Percentiles rank a stretch among this genome's conserved stretches.
Evolutionary conservation across 768 basidiomycete genomes (phyloP).

Genomic region (Royoungia palumana): DNA sequence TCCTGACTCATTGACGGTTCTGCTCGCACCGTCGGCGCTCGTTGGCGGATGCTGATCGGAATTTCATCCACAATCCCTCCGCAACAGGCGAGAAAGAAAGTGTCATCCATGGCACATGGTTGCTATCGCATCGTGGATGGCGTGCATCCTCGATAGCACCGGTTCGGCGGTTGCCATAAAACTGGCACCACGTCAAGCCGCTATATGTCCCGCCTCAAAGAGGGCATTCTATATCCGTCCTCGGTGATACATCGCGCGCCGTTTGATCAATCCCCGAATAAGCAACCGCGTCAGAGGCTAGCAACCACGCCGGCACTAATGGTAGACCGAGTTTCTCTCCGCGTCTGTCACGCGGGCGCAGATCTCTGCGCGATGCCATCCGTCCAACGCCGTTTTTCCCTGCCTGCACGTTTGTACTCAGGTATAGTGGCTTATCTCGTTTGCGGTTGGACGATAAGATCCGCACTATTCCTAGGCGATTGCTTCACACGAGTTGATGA

Average conservation of each 20-base stretch:
- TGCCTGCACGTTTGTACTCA: slow-evolving; percentile 22
- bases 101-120: slow-evolving; percentile 9
- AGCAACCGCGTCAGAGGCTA: slow-evolving; percentile 27
- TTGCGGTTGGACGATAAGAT: not conserved
- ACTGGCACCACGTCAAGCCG: slow-evolving; percentile 3
- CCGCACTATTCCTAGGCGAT: slow-evolving; percentile 5
- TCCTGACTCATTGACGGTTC: slow-evolving; percentile 1
- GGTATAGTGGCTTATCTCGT: not conserved
- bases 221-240: slow-evolving; percentile 24
- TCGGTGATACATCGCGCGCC: slow-evolving; percentile 18
- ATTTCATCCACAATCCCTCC: slow-evolving; percentile 5
- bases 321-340: slow-evolving; percentile 16
- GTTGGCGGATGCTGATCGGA: slow-evolving; percentile 28
- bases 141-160: slow-evolving; percentile 1
- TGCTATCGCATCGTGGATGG: slow-evolving; percentile 5
- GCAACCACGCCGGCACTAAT: slow-evolving; percentile 26
- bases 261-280: slow-evolving; percentile 19
- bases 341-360: slow-evolving; percentile 5
- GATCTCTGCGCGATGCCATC: slow-evolving; percentile 22
- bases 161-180: slow-evolving; percentile 11
- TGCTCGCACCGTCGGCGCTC: not conserved
- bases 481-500: slow-evolving; percentile 8
- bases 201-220: slow-evolving; percentile 4
- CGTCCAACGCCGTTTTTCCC: slow-evolving; percentile 26
- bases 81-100: slow-evolving; percentile 10